These are phyloP conservation scores for Copromyces sp. DNA, from an alignment of 495 filamentous ascomycete species.

Conservation along the genomic window DNA sequence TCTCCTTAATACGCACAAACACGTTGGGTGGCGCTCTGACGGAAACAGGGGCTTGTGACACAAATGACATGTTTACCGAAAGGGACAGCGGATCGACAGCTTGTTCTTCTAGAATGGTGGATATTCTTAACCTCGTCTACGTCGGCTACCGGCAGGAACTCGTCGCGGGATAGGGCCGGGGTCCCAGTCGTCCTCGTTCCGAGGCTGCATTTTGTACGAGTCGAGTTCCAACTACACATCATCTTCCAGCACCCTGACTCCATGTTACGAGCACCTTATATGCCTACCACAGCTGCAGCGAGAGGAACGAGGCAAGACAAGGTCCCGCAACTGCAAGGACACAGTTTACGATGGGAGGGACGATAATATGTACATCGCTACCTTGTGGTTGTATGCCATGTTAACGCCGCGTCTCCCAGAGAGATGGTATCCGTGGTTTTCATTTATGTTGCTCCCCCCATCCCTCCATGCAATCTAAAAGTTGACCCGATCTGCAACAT, in stretches of 20 bases:
- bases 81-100: not conserved
- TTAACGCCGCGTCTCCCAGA: slow-evolving; percentile 6
- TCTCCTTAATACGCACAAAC: not conserved
- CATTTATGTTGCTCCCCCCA: slow-evolving; percentile 17
- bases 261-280: not conserved
- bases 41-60: not conserved
- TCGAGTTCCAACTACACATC: not conserved
- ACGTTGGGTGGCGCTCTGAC: not conserved
- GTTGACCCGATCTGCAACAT: slow-evolving; percentile 11
- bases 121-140: not conserved
- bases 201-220: not conserved
- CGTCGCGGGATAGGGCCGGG: not conserved
- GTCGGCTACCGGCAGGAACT: not conserved
- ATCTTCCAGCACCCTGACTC: not conserved
- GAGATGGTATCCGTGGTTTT: slow-evolving; percentile 14
- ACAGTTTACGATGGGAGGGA: slow-evolving; percentile 4
- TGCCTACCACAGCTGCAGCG: not conserved
- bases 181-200: not conserved
- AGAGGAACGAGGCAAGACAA: slow-evolving; percentile 1
- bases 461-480: slow-evolving; percentile 9
- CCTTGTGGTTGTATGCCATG: slow-evolving; percentile 1
- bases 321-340: slow-evolving; percentile 4
- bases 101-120: not conserved
- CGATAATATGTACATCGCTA: slow-evolving; percentile 11
- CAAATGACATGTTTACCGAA: not conserved